Conservation (phyloP, 306 rosid species). For the Canavalia ensiformis region DNA sequence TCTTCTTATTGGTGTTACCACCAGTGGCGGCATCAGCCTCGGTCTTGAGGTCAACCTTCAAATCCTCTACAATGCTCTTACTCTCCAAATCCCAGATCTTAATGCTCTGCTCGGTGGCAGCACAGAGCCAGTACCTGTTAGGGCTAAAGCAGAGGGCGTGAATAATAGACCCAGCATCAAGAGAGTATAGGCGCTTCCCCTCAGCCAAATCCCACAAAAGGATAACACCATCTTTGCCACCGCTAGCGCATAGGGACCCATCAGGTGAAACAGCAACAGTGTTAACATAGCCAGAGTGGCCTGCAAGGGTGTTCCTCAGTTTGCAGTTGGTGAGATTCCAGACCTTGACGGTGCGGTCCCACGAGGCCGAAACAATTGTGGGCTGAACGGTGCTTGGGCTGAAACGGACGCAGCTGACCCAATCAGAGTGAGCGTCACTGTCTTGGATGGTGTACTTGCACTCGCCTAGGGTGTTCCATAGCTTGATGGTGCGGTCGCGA, state of each 20-base stretch:
- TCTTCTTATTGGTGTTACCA: slow-evolving; percentile 68
- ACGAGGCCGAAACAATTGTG: slow-evolving; percentile 81
- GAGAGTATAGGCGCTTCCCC: slow-evolving; percentile 86
- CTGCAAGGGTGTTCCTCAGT: slow-evolving; percentile 74
- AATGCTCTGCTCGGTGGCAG: slow-evolving; percentile 92
- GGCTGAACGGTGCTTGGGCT: slow-evolving; percentile 81
- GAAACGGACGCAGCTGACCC: slow-evolving; percentile 94
- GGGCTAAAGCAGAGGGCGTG: slow-evolving; percentile 96
- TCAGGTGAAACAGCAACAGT: slow-evolving; percentile 98
- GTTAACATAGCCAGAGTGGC: slow-evolving; percentile 88
- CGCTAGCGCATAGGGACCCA: slow-evolving; percentile 92
- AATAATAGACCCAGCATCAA: slow-evolving; percentile 85
- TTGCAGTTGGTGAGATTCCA: slow-evolving; percentile 94
- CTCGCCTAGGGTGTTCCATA: slow-evolving; percentile 97
- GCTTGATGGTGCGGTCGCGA: slow-evolving; percentile 95
- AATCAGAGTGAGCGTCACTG: slow-evolving; percentile 78
- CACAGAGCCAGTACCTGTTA: slow-evolving; percentile 97
- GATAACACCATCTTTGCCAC: slow-evolving; percentile 93
- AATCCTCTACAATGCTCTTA: slow-evolving; percentile 91
- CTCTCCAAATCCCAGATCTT: slow-evolving; percentile 99
- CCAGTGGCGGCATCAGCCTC: slow-evolving; percentile 72
- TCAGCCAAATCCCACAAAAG: slow-evolving; percentile 97
- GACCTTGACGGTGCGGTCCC: slow-evolving; percentile 76
- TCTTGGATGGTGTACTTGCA: slow-evolving; percentile 95
- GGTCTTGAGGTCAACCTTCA: slow-evolving; percentile 85